Conservation (phyloP, 257 asterid species). For the Nicotiana obtusifolia region DNA sequence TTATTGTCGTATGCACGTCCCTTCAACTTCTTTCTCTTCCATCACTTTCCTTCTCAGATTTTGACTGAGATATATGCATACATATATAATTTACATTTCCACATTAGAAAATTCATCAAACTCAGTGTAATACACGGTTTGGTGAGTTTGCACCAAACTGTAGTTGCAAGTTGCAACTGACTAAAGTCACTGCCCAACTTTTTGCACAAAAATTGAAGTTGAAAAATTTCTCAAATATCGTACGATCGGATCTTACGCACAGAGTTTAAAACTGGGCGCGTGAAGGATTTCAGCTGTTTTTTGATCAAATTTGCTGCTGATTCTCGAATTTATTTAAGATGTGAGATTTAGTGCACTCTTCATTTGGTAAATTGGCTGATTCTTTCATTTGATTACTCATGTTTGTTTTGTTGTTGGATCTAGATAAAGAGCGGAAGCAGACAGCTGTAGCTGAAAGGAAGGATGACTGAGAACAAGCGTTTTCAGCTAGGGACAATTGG, state of each 20-base stretch:
- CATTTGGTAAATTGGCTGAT: neutral
- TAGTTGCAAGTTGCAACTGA: slow-evolving; percentile 23
- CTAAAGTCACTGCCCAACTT: slow-evolving; percentile 22
- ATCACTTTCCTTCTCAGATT: neutral
- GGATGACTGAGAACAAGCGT: slow-evolving; percentile 58
- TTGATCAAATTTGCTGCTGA: neutral
- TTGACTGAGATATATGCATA: neutral
- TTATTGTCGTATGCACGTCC: slow-evolving; percentile 19
- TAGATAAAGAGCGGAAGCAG: neutral
- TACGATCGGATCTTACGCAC: slow-evolving; percentile 1
- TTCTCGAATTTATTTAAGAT: neutral
- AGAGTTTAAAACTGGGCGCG: neutral
- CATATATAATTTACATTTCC: neutral
- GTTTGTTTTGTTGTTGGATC: neutral
- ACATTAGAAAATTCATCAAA: neutral
- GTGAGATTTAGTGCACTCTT: neutral
- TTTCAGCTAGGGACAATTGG: slow-evolving; percentile 76
- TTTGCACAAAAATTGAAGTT: slow-evolving; percentile 25
- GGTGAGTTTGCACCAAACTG: slow-evolving; percentile 18
- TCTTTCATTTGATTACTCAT: neutral
- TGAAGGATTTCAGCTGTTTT: neutral
- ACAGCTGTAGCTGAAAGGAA: slow-evolving; percentile 26
- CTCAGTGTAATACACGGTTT: slow-evolving; percentile 6
- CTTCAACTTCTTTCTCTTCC: neutral
- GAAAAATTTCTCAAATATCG: neutral